Base-by-base conservation (phyloP, 2,329 filamentous ascomycete genomes). In the Lecanosticta acicola region DNA sequence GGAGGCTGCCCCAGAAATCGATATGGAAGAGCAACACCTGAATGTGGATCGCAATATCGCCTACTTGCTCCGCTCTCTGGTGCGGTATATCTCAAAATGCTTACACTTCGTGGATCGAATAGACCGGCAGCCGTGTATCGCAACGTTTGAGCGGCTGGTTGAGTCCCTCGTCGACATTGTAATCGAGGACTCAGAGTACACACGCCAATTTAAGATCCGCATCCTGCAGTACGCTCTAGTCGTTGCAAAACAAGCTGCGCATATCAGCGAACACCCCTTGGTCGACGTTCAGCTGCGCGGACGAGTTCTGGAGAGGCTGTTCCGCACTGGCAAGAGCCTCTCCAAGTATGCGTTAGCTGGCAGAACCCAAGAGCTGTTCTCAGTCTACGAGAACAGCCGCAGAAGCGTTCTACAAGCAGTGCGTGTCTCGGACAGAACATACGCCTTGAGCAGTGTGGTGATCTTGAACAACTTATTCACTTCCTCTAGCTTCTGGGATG, bases 81-180 rank as follows among this genome's bases (percentile, higher is more conserved):
- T 77, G 21, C 63, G 62, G 18, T 82, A 79, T 51, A 55, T 74
- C 34, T 72, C 72, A 7, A 65, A 68, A 3, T 65, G 66, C 34
- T 55, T 81, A 2, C 68, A 68, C 34, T 81, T 81, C 51, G 64
- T 71, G 21, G 78, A 81, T 56, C 65, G 73, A 1, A 64, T 80
- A 14, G 78, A 81, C 57, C 71, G 78, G 14, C 61, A 55, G 19
- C 60, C 64, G 3, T 80, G 74, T 52, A 62, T 73, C 3, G 55
- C 61, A 14, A 69, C 68, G 45, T 59, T 75, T 37, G 62, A 62
- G 13, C 62, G 64, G n/a, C 49, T 76, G 11, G 60, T 68, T 26
- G 64, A 71, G 35, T 59, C 63, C 3, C 34, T 71, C 3, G 50
- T 59, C 2, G 57, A 59, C 8, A 20, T 20, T 20, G 39, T 35